Evolutionary conservation across 129 eudicot species (phyloP).

Genomic region (Rutidosis leptorrhynchoides): DNA sequence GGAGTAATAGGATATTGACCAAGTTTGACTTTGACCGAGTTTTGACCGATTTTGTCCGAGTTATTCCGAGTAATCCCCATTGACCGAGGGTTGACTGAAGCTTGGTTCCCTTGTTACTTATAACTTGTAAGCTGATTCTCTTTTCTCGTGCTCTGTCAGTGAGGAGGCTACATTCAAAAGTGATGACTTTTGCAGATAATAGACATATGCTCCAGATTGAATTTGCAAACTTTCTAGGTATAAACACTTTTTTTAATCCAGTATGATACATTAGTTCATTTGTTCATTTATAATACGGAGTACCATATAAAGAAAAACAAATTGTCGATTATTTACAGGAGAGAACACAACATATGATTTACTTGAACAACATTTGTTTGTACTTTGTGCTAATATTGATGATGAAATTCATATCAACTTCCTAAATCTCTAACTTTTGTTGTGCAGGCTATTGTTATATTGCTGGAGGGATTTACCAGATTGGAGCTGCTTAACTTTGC

Average conservation of each 20-base stretch:
- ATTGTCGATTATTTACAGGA: background rate
- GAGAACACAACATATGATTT: background rate
- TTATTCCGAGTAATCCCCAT: too few species aligned
- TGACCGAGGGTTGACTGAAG: too few species aligned
- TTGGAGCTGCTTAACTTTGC: background rate
- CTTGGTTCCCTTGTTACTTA: background rate
- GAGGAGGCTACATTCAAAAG: constrained; percentile 20
- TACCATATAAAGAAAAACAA: too few species aligned
- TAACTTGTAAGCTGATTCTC: constrained; percentile 12
- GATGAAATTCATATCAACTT: background rate
- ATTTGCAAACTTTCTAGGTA: constrained; percentile 12
- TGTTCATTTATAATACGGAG: too few species aligned
- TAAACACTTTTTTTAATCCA: background rate
- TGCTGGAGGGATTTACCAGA: background rate
- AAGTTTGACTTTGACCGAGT: too few species aligned
- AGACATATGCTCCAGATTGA: constrained; percentile 9
- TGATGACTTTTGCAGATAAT: constrained; percentile 9
- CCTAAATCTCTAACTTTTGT: constrained; percentile 2
- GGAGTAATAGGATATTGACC: too few species aligned
- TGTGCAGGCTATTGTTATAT: constrained; percentile 1
- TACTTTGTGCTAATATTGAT: background rate
- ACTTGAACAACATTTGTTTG: background rate
- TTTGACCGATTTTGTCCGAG: too few species aligned
- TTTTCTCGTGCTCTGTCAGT: constrained; percentile 14
- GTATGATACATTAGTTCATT: background rate